These are phyloP conservation scores for Chlorella ohadii DNA, from an alignment of 139 green algal genomes.

Conservation along the genomic window DNA sequence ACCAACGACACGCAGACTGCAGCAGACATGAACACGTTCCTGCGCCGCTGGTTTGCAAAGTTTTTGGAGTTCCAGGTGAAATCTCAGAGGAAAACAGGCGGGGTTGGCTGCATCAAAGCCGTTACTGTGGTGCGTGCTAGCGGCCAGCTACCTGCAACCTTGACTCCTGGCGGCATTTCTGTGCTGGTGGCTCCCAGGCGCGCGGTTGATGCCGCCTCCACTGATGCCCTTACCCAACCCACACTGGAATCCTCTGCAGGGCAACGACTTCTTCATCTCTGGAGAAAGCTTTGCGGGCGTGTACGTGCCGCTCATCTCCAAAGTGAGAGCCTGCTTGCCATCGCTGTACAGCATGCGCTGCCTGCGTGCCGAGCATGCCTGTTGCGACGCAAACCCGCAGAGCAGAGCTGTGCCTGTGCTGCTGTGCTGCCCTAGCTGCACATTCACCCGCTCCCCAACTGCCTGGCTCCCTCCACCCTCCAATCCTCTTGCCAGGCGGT, in stretches of 20 bases:
- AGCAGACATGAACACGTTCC: slow-evolving; percentile 66
- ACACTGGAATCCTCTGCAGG: neutral
- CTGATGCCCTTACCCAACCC: too few species aligned
- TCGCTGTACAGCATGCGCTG: neutral
- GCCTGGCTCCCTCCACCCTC: neutral
- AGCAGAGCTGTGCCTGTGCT: too few species aligned
- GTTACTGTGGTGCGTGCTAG: too few species aligned
- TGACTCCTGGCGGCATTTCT: too few species aligned
- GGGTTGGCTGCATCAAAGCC: too few species aligned
- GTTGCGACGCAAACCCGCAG: too few species aligned
- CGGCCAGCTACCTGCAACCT: too few species aligned
- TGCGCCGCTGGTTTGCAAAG: slow-evolving; percentile 59
- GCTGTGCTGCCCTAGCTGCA: neutral
- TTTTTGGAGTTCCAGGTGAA: slow-evolving; percentile 55
- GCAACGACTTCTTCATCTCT: slow-evolving; percentile 43
- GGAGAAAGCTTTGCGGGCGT: slow-evolving; percentile 24
- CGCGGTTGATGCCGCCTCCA: too few species aligned
- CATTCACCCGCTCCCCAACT: neutral
- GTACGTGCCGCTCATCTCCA: slow-evolving; percentile 24
- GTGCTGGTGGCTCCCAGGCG: too few species aligned
- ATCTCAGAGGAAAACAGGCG: too few species aligned
- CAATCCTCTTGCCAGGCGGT: neutral
- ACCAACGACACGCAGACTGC: slow-evolving; percentile 64
- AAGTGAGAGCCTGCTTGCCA: neutral
- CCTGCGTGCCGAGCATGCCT: too few species aligned